Evolutionary conservation across 495 filamentous ascomycete species (phyloP), one percentile per base, ranked within the genome.

Genomic region (Haplographium delicatum): DNA sequence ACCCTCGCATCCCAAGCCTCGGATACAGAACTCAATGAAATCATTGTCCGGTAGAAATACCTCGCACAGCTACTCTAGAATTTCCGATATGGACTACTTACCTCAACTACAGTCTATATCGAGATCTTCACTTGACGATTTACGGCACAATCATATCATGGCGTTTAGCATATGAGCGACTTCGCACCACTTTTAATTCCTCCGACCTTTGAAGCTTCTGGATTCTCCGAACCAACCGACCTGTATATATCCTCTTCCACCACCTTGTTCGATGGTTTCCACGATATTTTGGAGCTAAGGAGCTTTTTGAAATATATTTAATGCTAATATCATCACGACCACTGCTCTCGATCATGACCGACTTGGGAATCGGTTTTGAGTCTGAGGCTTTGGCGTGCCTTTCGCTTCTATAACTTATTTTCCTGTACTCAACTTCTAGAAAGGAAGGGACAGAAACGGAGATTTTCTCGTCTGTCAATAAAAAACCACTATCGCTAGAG

Each of bases 91-190:
- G 31, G 25, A 28, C 26, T 10, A 8, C 33, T 18, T n/a, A 11
- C 45, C 16, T 54, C 42, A 43, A 46, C 52, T 15, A 44, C 47
- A 28, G 18, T 38, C 43, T 16, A 27, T 19, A 53, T 56, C 45
- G 52, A 56, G 15, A 27, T 47, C 24, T 33, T 37, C n/a, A 41
- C 10, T 28, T 51, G 45, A 53, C 46, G 51, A 59, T 53, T 61
- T 57, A 61, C 58, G 58, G 53, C 44, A 57, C 40, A n/a, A 43
- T 56, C 49, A 51, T 59, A 47, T 55, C 41, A 46, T 49, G 57
- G 57, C 57, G 57, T 60, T 51, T 53, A 52, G 54, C 58, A 61
- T 61, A 56, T 56, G 52, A 60, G 50, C 53, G 50, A 37, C 28
- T 57, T 50, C 33, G 41, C 35, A 49, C 13, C 25, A 46, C 11